These are phyloP conservation scores for Dothiorella sarmentorum DNA, from an alignment of 2,329 filamentous ascomycete genomes.

Conservation along the genomic window DNA sequence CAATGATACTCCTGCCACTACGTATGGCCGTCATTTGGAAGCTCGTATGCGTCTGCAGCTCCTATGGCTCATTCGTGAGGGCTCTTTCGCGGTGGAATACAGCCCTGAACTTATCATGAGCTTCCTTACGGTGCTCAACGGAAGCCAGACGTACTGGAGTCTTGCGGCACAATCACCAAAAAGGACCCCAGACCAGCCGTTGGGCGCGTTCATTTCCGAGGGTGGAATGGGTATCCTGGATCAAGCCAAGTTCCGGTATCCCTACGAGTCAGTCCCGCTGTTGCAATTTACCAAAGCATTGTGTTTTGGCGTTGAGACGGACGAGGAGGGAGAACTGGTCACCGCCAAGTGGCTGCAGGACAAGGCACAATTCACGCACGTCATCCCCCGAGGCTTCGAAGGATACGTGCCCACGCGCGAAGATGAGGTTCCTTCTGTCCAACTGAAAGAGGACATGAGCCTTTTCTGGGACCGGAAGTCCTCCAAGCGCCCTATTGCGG, in stretches of 20 bases:
- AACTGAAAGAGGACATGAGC: conserved; percentile 61
- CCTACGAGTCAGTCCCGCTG: conserved; percentile 80
- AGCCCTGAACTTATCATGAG: conserved; percentile 66
- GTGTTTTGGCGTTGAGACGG: conserved; percentile 45
- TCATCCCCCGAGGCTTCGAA: conserved; percentile 67
- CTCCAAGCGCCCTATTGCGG: conserved; percentile 10
- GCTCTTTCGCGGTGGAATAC: conserved; percentile 66
- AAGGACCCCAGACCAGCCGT: conserved; percentile 35
- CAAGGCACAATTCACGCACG: conserved; percentile 73
- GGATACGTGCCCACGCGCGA: conserved; percentile 77
- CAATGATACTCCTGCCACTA: neutral
- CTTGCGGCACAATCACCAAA: conserved; percentile 27
- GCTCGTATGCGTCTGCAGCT: conserved; percentile 38
- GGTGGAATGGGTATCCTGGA: conserved; percentile 55
- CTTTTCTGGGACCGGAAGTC: conserved; percentile 51
- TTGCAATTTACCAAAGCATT: conserved; percentile 67
- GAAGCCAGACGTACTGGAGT: conserved; percentile 42
- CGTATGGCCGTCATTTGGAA: neutral
- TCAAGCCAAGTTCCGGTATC: conserved; percentile 72
- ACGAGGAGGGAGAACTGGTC: conserved; percentile 46
- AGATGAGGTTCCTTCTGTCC: conserved; percentile 76
- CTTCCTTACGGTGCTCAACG: conserved; percentile 60
- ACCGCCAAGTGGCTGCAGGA: conserved; percentile 63
- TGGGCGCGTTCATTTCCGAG: conserved; percentile 56
- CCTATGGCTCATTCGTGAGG: conserved; percentile 67